Percentiles rank a stretch among this genome's conserved stretches.
phyloP scores from a whole-genome alignment of 176 grass and related monocot genomes.

The Chrysopogon serrulatus region DNA sequence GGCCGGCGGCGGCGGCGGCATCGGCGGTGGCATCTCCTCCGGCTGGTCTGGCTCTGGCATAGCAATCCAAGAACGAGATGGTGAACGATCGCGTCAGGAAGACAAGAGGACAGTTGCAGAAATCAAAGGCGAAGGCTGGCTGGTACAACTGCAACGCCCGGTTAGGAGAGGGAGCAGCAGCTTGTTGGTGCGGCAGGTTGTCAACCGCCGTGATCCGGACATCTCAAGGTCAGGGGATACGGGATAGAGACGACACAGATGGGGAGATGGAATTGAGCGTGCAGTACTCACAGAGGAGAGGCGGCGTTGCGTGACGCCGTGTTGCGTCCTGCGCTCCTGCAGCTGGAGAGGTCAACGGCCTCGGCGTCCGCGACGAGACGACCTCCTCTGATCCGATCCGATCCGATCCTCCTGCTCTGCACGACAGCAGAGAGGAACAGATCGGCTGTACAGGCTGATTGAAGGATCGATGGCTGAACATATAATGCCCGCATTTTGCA shows the following conservation, averaged over 20 bases:
- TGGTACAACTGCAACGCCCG: neutral
- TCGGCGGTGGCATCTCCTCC: slow-evolving; percentile 9
- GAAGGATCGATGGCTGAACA: neutral
- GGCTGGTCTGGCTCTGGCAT: neutral
- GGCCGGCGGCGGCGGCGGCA: neutral
- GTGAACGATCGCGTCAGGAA: neutral
- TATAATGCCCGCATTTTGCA: neutral
- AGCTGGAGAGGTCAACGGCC: neutral
- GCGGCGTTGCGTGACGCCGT: neutral
- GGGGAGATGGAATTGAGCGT: neutral
- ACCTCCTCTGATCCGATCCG: neutral
- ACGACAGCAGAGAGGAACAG: neutral
- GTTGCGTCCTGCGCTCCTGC: neutral
- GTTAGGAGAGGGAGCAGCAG: neutral
- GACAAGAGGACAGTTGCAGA: neutral
- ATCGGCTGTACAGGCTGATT: neutral
- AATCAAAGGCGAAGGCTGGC: neutral
- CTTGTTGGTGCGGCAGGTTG: neutral
- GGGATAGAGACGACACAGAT: neutral
- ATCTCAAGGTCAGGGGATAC: neutral
- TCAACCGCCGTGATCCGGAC: neutral
- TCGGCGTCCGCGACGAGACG: neutral
- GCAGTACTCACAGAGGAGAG: slow-evolving; percentile 3
- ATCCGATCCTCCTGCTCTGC: neutral
- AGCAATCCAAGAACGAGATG: neutral